Evolutionary conservation across 805 yeast species (phyloP), one percentile per base, ranked within the genome.

Genomic region (Pichia phayaonensis): DNA sequence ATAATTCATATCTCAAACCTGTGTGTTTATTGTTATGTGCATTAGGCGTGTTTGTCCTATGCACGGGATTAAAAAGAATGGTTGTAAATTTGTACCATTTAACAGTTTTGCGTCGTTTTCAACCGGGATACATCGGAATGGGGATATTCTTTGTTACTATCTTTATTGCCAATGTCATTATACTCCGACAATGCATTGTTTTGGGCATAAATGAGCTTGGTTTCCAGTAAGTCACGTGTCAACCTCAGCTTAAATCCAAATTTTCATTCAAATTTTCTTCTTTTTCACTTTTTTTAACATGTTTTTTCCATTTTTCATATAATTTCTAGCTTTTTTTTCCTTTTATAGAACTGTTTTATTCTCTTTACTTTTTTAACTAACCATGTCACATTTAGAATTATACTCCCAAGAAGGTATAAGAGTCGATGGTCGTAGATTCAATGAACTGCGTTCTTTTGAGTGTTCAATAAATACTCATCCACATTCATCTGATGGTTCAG

Each of bases 331-430:
- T 29, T 29, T 29, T 29, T 15, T 3, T 29, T 3, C 16, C n/a
- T 3, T 29, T 29, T 15, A 13, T 29, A 29, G n/a, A 29, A 15
- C 6, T 29, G 16, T 29, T 24, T 24, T 24, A 6, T 5, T 24
- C n/a, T 13, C n/a, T 13, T 3, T 29, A 13, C n/a, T 2, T 29
- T 29, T 13, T 15, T 29, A 29, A 10, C n/a, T 4, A 29, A 7
- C 16, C 18, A 64, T 64, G 68, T 62, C 65, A 40, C 56, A 86
- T 49, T 68, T 81, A 59, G 99, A 94, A 72, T 68, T 94, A 43
- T 92, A 87, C 63, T 90, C 97, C 0, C 97, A 97, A 8, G 98
- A 94, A 68, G 99, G 99, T 5, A 75, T 94, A 44, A 75, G 99
- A 56, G 72, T 84, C 15, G 98, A 94, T 65, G 99, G 99, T 2